Percentiles rank a stretch among this genome's conserved stretches.
phyloP scores from a whole-genome alignment of 441 rosid species.

The Syzygium malaccense region DNA sequence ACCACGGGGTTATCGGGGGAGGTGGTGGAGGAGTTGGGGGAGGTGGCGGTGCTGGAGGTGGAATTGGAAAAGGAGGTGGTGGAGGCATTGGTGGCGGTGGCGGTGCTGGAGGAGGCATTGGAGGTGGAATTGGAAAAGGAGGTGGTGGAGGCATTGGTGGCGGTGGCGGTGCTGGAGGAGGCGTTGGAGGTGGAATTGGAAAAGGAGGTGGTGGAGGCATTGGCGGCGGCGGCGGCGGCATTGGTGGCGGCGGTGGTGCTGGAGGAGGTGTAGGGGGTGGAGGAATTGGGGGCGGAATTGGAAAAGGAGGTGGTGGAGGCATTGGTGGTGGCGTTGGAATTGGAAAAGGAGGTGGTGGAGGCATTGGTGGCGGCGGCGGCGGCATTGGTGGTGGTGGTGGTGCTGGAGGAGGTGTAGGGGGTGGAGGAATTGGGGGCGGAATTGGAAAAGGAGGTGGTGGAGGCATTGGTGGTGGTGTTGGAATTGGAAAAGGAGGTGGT shows the following conservation, averaged over 20 bases:
- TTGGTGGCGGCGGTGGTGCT: background rate
- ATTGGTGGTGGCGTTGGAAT: background rate
- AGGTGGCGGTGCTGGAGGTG: background rate
- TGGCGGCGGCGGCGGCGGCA: background rate
- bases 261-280: background rate
- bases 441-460: too few species aligned
- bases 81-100: background rate
- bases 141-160: background rate
- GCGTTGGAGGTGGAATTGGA: background rate
- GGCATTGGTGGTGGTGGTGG: background rate
- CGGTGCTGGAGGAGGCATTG: background rate
- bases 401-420: background rate
- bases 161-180: background rate
- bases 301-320: background rate
- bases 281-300: background rate
- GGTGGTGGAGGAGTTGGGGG: background rate
- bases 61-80: too few species aligned
- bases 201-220: too few species aligned
- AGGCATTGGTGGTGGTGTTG: too few species aligned
- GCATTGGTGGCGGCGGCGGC: too few species aligned
- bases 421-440: background rate
- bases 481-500: background rate
- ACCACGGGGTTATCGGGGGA: background rate
- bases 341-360: too few species aligned
- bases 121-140: background rate